Conservation (phyloP, 2,329 filamentous ascomycete genomes). For the Acrocalymma vagum region DNA sequence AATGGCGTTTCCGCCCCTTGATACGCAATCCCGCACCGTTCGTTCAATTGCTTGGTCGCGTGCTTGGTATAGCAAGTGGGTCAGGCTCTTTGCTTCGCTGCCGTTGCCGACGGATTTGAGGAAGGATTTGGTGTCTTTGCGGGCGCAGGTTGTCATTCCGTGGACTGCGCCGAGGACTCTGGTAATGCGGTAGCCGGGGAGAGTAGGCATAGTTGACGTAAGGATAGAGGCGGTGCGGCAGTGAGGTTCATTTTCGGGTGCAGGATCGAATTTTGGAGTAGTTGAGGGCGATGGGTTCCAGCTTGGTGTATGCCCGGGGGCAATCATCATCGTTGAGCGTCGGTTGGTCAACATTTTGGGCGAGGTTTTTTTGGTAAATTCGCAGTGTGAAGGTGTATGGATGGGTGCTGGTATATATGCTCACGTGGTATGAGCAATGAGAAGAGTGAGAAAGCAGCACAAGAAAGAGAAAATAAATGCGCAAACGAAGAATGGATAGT, state of each 20-base stretch:
- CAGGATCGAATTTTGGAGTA: constrained; percentile 14
- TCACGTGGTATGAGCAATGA: neutral
- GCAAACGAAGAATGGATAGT: neutral
- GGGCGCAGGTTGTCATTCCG: constrained; percentile 39
- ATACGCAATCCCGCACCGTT: constrained; percentile 42
- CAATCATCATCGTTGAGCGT: constrained; percentile 45
- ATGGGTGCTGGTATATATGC: neutral
- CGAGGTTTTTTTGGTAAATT: neutral
- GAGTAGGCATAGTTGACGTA: constrained; percentile 33
- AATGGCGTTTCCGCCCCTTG: constrained; percentile 41
- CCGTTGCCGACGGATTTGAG: constrained; percentile 39
- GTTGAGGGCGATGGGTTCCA: constrained; percentile 33
- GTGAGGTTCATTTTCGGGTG: constrained; percentile 34
- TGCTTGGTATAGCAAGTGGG: constrained; percentile 40
- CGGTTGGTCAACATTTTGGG: constrained; percentile 45
- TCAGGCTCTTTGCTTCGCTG: constrained; percentile 41
- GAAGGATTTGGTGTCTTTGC: constrained; percentile 45
- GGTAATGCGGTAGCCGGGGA: constrained; percentile 37
- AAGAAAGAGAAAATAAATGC: constrained; percentile 1
- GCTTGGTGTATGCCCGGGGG: constrained; percentile 30
- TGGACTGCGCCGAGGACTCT: constrained; percentile 40
- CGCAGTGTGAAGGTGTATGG: neutral
- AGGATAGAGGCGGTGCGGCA: constrained; percentile 37
- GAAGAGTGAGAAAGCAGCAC: neutral
- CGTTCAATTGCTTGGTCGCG: constrained; percentile 45